A percentile compares a stretch with the other conserved stretches of the same genome.
phyloP scores from a whole-genome alignment of 768 basidiomycete species.

The Leccinum imitatum region DNA sequence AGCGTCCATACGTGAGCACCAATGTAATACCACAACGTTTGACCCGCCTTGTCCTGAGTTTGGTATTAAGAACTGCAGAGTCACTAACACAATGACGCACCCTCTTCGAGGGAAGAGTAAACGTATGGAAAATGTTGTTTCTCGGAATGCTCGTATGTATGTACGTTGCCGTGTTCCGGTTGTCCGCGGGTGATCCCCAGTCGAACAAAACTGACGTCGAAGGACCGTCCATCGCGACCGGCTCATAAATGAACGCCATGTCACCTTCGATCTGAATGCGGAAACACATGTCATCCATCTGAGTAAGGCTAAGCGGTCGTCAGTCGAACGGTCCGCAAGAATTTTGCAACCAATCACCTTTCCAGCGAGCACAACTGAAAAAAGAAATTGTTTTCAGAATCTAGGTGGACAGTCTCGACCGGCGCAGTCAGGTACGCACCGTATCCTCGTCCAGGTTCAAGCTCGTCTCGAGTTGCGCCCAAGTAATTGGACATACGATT shows the following conservation, averaged over 20 bases:
- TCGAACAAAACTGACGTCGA: constrained; percentile 48
- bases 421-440: constrained; percentile 32
- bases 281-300: constrained; percentile 41
- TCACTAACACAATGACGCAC: constrained; percentile 26
- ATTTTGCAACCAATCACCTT: constrained; percentile 17
- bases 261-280: constrained; percentile 39
- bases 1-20: constrained; percentile 48
- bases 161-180: constrained; percentile 34
- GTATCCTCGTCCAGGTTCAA: constrained; percentile 39
- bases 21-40: constrained; percentile 46
- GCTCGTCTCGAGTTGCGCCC: constrained; percentile 22
- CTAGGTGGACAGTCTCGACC: not conserved
- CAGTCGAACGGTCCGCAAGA: not conserved
- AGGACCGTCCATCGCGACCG: constrained; percentile 51
- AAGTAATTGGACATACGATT: constrained; percentile 33
- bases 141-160: constrained; percentile 27
- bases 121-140: constrained; percentile 45
- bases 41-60: constrained; percentile 31
- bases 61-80: constrained; percentile 1
- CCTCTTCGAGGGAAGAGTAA: constrained; percentile 46
- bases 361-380: constrained; percentile 30
- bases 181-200: constrained; percentile 44
- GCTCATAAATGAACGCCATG: constrained; percentile 54
- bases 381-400: not conserved
- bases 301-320: constrained; percentile 31